Evolutionary conservation across 352 stramenopile genomes (phyloP), one percentile per base, ranked within the genome.

Genomic region (Halophytophthora batemanensis): DNA sequence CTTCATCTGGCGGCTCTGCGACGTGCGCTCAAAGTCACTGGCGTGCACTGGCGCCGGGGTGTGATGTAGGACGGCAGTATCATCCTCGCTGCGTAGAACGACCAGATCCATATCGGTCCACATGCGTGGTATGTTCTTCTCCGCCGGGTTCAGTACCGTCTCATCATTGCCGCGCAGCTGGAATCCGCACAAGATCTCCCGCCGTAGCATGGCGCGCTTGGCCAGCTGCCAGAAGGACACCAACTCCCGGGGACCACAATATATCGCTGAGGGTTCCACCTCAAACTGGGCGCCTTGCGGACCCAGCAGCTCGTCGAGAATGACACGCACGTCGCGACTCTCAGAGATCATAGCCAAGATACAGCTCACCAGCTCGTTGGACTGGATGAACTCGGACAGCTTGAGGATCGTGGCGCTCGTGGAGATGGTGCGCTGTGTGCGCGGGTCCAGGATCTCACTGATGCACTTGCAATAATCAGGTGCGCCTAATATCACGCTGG

Each of bases 341-440:
- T 96, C 87, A 0, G 84, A 81, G 23, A 96, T 90, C 79, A 95
- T 93, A 0, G 87, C 87, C 18, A 96, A 66, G 10, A 93, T 89
- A 11, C 77, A 85, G 22, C 70, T 86, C n/a, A 95, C 71, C 11
- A 95, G 68, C 44, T 95, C 78, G 43, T 95, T 96, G 14, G 85
- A 95, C 65, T 94, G 84, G 41, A 96, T 90, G 50, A 95, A 96
- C 19, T 93, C 82, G 1, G 79, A 92, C 3, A 89, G 68, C 23
- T 68, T 66, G n/a, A 87, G 59, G 18, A 95, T 91, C 0, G 74
- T 87, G 19, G 59, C 56, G 48, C 78, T 90, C 6, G 69, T 87
- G 2, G 79, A 81, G 33, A 95, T 92, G 2, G 88, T 87, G 11
- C 77, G 77, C 53, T 93, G 85, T 22, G 86, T 96, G 2, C 85